A percentile compares a stretch with the other conserved stretches of the same genome.
Conservation (phyloP, 1,284 basidiomycete genomes). For the Neolentinus lepideus region DNA sequence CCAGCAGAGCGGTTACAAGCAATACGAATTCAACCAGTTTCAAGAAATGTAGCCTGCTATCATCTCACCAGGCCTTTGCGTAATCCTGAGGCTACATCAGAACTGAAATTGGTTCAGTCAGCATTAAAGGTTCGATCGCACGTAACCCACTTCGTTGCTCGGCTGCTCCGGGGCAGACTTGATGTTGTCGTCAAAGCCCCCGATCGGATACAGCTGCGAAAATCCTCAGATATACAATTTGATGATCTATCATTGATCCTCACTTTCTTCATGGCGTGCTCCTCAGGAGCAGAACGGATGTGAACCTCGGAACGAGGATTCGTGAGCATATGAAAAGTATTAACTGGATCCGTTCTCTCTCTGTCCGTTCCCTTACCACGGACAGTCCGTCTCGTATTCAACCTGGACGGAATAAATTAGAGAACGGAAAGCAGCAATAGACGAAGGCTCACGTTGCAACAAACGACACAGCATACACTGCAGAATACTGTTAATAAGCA, state of each 20-base stretch:
- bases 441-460: conserved; percentile 47
- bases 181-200: background rate
- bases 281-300: background rate
- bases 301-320: background rate
- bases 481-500: conserved; percentile 3
- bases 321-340: conserved; percentile 34
- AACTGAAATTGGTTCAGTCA: background rate
- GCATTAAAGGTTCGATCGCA: background rate
- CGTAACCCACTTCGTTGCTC: background rate
- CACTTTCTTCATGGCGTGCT: background rate
- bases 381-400: conserved; percentile 36
- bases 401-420: conserved; percentile 15
- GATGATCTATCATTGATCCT: background rate
- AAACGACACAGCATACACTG: conserved; percentile 65
- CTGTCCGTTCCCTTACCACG: conserved; percentile 37
- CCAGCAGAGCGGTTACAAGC: too few species aligned
- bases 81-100: background rate
- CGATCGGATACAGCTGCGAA: background rate
- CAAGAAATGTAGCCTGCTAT: background rate
- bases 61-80: background rate
- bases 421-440: background rate
- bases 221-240: background rate
- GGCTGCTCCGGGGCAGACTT: background rate
- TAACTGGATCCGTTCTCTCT: conserved; percentile 23
- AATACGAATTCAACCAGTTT: too few species aligned